These are phyloP conservation scores for Dianthus caryophyllus DNA, from an alignment of 148 eudicot species.

Conservation along the genomic window DNA sequence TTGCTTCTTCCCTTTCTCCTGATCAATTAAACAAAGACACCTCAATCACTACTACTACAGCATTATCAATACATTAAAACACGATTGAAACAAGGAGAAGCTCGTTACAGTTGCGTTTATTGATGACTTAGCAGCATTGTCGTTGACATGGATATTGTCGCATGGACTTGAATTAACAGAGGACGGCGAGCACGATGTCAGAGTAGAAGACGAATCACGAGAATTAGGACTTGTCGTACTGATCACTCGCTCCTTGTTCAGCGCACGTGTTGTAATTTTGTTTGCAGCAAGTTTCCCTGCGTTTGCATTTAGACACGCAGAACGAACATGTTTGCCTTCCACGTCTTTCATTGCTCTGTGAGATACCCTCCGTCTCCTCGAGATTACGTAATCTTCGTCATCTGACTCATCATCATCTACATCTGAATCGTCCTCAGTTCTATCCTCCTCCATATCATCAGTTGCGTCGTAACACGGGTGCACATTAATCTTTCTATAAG, in stretches of 20 bases:
- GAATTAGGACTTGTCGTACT: not conserved
- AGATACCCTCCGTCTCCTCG: not conserved
- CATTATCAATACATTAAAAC: not conserved
- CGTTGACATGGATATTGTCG: constrained; percentile 23
- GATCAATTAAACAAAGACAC: not conserved
- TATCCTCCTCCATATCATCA: not conserved
- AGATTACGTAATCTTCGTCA: constrained; percentile 14
- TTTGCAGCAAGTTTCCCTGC: not conserved
- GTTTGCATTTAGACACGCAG: not conserved
- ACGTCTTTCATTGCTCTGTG: not conserved
- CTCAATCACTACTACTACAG: not conserved
- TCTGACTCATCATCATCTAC: constrained; percentile 12
- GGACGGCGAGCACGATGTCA: constrained; percentile 24
- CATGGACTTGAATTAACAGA: constrained; percentile 21
- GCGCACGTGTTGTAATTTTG: constrained; percentile 11
- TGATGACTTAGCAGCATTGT: constrained; percentile 5
- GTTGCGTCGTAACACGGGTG: not conserved
- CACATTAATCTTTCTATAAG: not conserved
- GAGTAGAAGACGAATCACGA: constrained; percentile 31
- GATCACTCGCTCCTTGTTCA: constrained; percentile 5
- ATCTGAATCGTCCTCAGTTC: constrained; percentile 8
- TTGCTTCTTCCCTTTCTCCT: constrained; percentile 31
- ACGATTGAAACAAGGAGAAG: not conserved
- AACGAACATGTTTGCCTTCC: not conserved
- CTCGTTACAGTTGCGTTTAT: constrained; percentile 21